Evolutionary conservation across 805 yeast species (phyloP).

Genomic region (Cyberlindnera mississippiensis): DNA sequence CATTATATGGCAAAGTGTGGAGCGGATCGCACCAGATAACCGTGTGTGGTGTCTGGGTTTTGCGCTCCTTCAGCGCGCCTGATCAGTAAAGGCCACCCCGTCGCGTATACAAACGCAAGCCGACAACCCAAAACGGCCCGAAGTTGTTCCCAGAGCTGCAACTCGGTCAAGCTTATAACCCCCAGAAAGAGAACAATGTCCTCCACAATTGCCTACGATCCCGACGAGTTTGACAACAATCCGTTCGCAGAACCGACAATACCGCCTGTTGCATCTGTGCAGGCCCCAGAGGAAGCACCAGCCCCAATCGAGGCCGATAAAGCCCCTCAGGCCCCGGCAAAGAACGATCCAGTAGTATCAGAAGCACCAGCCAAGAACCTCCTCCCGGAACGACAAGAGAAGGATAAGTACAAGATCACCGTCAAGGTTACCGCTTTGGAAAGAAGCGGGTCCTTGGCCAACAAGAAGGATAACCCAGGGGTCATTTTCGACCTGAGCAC

Average conservation of each 20-base stretch:
- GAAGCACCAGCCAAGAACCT: not conserved
- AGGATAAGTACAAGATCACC: constrained; percentile 37
- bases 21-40: too few species aligned
- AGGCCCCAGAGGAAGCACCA: constrained; percentile 15
- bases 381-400: constrained; percentile 26
- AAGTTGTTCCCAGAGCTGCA: too few species aligned
- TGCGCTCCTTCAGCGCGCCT: not conserved
- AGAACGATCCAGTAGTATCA: constrained; percentile 7
- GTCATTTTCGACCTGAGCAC: constrained; percentile 65
- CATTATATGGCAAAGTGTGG: too few species aligned
- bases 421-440: constrained; percentile 69
- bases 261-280: constrained; percentile 2
- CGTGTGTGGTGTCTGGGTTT: constrained; percentile 1
- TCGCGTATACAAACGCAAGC: not conserved
- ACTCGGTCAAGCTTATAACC: too few species aligned
- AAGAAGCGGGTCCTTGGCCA: constrained; percentile 45
- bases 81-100: constrained; percentile 1
- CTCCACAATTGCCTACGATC: constrained; percentile 43
- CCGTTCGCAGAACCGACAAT: constrained; percentile 51
- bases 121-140: too few species aligned
- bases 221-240: constrained; percentile 57
- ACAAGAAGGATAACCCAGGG: constrained; percentile 74
- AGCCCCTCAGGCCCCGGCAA: constrained; percentile 1
- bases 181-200: constrained; percentile 32
- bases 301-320: constrained; percentile 1